These are phyloP conservation scores for Mycena haematopus DNA, from an alignment of 768 basidiomycete genomes.

Conservation along the genomic window DNA sequence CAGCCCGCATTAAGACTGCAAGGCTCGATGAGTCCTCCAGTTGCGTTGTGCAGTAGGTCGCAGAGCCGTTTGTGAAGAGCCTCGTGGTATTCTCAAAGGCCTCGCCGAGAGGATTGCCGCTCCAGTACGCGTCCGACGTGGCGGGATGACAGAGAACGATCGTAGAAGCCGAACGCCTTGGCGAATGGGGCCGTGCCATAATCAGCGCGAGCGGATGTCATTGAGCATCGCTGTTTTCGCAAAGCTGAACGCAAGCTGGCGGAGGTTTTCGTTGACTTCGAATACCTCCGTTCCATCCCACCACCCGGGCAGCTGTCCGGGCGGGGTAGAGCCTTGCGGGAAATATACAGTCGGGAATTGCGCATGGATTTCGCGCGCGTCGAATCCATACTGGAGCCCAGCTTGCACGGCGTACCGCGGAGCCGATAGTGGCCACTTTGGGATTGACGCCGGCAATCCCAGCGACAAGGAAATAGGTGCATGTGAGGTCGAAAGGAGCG, in stretches of 20 bases:
- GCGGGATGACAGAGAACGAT: conserved; percentile 45
- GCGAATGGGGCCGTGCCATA: conserved; percentile 38
- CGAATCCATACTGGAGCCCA: conserved; percentile 47
- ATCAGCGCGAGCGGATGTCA: conserved; percentile 42
- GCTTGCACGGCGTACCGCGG: conserved; percentile 45
- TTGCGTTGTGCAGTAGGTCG: conserved; percentile 40
- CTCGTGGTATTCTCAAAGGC: conserved; percentile 45
- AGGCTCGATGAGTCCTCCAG: conserved; percentile 51
- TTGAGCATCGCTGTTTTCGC: conserved; percentile 40
- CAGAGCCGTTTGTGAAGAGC: conserved; percentile 41
- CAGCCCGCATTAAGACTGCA: conserved; percentile 45
- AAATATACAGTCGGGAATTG: conserved; percentile 45
- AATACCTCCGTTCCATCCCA: conserved; percentile 55
- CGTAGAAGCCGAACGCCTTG: conserved; percentile 37
- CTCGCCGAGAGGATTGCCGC: conserved; percentile 42
- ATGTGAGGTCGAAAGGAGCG: conserved; percentile 43
- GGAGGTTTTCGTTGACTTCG: conserved; percentile 50
- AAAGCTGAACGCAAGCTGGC: conserved; percentile 37
- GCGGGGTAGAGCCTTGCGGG: conserved; percentile 37
- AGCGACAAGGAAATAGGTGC: conserved; percentile 49
- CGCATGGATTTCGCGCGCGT: conserved; percentile 47
- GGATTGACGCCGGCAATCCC: conserved; percentile 51
- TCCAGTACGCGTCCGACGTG: conserved; percentile 45
- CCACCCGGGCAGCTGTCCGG: conserved; percentile 33
- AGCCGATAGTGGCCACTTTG: conserved; percentile 43